Base-by-base conservation (phyloP, 164 flowering plant genomes). In the Cinnamomum micranthum region DNA sequence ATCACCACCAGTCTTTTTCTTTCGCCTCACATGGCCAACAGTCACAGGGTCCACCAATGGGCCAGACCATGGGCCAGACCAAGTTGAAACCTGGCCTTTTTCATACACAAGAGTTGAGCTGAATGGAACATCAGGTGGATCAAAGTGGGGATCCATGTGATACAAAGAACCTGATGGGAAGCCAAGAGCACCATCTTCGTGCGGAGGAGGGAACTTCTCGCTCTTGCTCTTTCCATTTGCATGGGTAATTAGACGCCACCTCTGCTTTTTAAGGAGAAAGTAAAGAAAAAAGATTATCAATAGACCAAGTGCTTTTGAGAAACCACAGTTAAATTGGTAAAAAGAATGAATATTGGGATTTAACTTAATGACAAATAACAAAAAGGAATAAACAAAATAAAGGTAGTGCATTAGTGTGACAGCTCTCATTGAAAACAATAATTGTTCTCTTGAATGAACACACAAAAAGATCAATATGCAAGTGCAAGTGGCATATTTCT, bases 21-120 rank as follows among this genome's bases (percentile, higher is more conserved):
- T 89, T 77, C 86, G 86, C 77, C 86, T 82, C 52, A 82, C 80
- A 64, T 84, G 85, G 52, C 85, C 89, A 23, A 73, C 74, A 1
- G 85, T 80, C 60, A 84, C 84, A 68, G 88, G 74, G 51, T 90
- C 94, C 59, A 85, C 79, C 85, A 91, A 77, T 11, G 95, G 95
- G 68, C 98, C 98, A 12, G 98, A 93, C 98, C 98, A 92, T 14
- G 96, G 95, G 68, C 98, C 98, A 12, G 98, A 93, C 98, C 98
- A 92, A 47, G 92, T 91, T 67, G 92, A 91, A 62, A 89, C 84
- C 84, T 31, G 81, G 51, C 81, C 92, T 82, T 93, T 93, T 59
- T 92, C 71, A 64, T 85, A 86, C 1, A 86, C 79, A 77, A 94
- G 84, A 50, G 87, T 92, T 76, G 98, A 85, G 78, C 91, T 88